Percentiles rank a stretch among this genome's conserved stretches.
Evolutionary conservation across 2,329 filamentous ascomycete genomes (phyloP).

Genomic region (Aureobasidium pullulans): DNA sequence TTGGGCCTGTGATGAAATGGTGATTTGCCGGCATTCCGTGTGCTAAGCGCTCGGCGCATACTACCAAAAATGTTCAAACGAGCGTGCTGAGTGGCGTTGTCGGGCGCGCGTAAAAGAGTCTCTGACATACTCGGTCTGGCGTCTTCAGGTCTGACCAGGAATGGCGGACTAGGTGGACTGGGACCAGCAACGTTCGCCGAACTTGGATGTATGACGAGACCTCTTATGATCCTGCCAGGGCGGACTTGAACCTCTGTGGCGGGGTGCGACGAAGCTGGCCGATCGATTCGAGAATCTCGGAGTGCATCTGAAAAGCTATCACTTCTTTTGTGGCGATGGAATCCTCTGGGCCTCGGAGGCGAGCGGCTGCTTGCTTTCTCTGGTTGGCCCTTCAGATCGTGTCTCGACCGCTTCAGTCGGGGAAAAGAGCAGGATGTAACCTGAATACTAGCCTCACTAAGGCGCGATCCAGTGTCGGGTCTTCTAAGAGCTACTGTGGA

Average conservation of each 20-base stretch:
- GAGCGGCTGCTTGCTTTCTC: neutral
- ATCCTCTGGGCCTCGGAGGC: constrained; percentile 10
- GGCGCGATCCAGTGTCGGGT: constrained; percentile 23
- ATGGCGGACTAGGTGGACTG: constrained; percentile 41
- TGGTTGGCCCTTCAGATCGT: neutral
- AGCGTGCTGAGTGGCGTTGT: neutral
- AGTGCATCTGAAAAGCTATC: constrained; percentile 82
- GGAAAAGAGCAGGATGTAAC: constrained; percentile 55
- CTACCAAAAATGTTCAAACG: constrained; percentile 11
- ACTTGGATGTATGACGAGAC: constrained; percentile 73
- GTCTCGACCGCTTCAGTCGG: constrained; percentile 27
- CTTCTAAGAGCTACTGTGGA: neutral
- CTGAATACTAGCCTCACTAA: constrained; percentile 46
- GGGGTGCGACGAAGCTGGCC: constrained; percentile 33
- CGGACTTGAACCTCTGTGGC: constrained; percentile 26
- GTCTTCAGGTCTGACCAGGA: neutral
- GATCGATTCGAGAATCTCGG: constrained; percentile 55
- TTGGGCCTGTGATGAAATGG: constrained; percentile 18
- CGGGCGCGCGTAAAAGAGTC: neutral
- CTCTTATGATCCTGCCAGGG: constrained; percentile 73
- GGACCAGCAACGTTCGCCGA: constrained; percentile 66
- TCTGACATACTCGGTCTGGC: neutral
- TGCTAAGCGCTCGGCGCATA: constrained; percentile 67
- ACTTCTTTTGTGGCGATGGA: constrained; percentile 67
- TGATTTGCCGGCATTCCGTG: constrained; percentile 12